Conservation (phyloP, 306 rosid species). For the Lagenaria siceraria region DNA sequence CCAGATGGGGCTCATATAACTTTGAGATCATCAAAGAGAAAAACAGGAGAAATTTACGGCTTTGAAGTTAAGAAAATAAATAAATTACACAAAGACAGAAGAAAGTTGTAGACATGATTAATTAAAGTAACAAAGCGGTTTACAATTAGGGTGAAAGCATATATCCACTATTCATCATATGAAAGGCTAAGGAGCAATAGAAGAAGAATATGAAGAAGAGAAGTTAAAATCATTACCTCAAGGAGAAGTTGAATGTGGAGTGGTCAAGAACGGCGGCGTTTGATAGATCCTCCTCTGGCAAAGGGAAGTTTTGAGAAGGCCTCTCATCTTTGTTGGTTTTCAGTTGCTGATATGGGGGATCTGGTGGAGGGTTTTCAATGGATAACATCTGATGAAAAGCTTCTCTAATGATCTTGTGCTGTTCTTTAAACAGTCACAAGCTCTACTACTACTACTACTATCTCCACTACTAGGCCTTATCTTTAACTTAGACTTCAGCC, state of each 20-base stretch:
- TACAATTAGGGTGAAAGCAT: background rate
- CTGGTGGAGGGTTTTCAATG: constrained; percentile 44
- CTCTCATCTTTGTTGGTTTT: constrained; percentile 15
- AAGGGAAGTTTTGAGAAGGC: constrained; percentile 17
- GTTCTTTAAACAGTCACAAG: constrained; percentile 36
- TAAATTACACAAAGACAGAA: constrained; percentile 9
- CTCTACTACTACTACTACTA: constrained; percentile 15
- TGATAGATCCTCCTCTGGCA: constrained; percentile 30
- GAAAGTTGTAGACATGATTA: background rate
- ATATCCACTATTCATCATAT: background rate
- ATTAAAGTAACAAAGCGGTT: background rate
- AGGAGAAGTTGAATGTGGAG: constrained; percentile 27
- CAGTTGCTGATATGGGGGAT: constrained; percentile 30
- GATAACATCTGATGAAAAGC: constrained; percentile 62
- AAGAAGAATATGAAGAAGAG: background rate
- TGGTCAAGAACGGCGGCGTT: constrained; percentile 17
- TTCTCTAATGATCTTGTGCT: constrained; percentile 37
- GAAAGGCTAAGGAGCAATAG: background rate
- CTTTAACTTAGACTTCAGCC: constrained; percentile 45
- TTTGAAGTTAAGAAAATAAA: background rate
- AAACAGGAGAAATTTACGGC: background rate
- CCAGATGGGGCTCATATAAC: background rate
- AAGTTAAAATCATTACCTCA: constrained; percentile 23
- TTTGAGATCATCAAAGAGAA: background rate
- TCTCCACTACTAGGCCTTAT: constrained; percentile 24